phyloP scores from a whole-genome alignment of 805 yeast species.

The Kuraishia piskuri region DNA sequence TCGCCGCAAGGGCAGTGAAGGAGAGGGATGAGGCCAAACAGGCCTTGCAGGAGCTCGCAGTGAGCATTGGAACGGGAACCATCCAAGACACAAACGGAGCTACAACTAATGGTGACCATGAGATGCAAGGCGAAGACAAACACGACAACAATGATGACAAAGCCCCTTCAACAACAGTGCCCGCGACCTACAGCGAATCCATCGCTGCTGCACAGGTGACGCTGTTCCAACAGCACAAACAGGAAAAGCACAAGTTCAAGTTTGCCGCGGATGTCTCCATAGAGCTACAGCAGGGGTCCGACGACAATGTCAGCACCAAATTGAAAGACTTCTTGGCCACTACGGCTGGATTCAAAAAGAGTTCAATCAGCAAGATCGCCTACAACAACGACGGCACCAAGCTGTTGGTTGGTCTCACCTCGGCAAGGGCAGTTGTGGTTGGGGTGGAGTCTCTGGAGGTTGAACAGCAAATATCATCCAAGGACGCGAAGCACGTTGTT shows the following conservation, averaged over 20 bases:
- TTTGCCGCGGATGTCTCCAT: conserved; percentile 3
- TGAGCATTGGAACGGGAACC: conserved; percentile 24
- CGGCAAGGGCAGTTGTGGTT: neutral
- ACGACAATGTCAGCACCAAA: neutral
- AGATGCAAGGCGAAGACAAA: neutral
- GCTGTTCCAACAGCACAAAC: conserved; percentile 13
- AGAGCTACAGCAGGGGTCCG: neutral
- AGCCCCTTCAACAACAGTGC: neutral
- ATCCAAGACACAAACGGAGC: conserved; percentile 1
- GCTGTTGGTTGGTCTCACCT: neutral
- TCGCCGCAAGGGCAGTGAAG: conserved; percentile 64
- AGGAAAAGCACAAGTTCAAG: conserved; percentile 11
- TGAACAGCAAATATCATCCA: neutral
- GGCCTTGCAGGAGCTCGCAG: conserved; percentile 53
- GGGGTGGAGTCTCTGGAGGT: neutral
- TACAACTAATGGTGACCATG: conserved; percentile 3
- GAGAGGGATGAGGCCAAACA: conserved; percentile 68
- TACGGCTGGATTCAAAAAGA: neutral
- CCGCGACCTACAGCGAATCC: conserved; percentile 3
- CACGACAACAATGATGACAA: neutral
- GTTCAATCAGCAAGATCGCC: neutral
- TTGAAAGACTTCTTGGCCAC: neutral
- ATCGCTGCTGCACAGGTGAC: conserved; percentile 11
- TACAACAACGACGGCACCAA: neutral
- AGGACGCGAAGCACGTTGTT: neutral